Evolutionary conservation across 2,329 filamentous ascomycete genomes (phyloP).

Genomic region (Claviceps capensis): DNA sequence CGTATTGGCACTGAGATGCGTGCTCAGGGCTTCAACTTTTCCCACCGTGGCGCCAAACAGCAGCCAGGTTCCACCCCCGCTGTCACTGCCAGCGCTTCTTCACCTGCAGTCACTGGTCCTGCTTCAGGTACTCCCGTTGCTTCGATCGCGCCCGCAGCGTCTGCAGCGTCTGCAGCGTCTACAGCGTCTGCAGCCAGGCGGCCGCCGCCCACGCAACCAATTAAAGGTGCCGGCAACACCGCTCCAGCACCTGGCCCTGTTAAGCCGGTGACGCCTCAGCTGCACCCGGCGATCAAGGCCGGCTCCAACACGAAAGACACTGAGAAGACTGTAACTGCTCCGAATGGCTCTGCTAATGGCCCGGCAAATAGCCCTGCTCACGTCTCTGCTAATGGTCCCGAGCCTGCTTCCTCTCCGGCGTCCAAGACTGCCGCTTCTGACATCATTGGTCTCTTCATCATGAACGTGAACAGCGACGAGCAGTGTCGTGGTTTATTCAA

Average conservation of each 20-base stretch:
- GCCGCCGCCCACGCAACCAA: slow-evolving; percentile 22
- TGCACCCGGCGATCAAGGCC: slow-evolving; percentile 28
- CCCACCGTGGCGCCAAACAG: slow-evolving; percentile 81
- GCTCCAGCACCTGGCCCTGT: slow-evolving; percentile 17
- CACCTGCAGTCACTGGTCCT: slow-evolving; percentile 4
- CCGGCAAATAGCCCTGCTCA: slow-evolving; percentile 30
- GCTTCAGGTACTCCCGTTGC: slow-evolving; percentile 20
- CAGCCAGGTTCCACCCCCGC: slow-evolving; percentile 28
- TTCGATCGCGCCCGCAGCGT: slow-evolving; percentile 19
- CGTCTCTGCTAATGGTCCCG: slow-evolving; percentile 34
- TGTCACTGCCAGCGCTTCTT: slow-evolving; percentile 18
- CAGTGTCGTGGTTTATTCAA: slow-evolving; percentile 70
- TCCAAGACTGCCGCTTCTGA: slow-evolving; percentile 48
- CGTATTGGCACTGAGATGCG: slow-evolving; percentile 98
- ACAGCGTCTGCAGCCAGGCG: slow-evolving; percentile 18
- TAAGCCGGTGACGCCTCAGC: slow-evolving; percentile 35
- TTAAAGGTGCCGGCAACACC: slow-evolving; percentile 28
- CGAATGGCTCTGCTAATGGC: slow-evolving; percentile 40
- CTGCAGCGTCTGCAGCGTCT: slow-evolving; percentile 18
- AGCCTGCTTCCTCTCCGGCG: slow-evolving; percentile 42
- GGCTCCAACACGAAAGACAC: slow-evolving; percentile 35
- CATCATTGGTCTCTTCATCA: slow-evolving; percentile 79
- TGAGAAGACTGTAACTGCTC: slow-evolving; percentile 37
- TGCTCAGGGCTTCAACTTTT: slow-evolving; percentile 98
- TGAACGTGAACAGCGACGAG: slow-evolving; percentile 71